These are phyloP conservation scores for Stagonosporopsis chrysanthemi DNA, from an alignment of 2,329 filamentous ascomycete genomes.

Conservation along the genomic window DNA sequence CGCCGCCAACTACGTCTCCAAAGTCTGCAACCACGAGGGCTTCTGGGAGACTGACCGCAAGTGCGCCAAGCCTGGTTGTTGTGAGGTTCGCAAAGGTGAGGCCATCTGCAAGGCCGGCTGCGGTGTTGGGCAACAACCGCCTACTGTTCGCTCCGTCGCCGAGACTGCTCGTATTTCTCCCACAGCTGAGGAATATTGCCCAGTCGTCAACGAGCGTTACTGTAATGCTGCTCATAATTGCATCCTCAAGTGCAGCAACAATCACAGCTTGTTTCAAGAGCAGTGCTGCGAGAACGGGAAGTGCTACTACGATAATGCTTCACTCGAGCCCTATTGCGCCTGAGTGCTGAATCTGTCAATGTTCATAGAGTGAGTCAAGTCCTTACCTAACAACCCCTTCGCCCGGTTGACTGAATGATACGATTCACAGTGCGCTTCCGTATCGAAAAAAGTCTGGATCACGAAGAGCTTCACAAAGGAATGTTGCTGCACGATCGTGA, in stretches of 20 bases:
- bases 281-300: not conserved
- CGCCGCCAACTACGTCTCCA: slow-evolving; percentile 2
- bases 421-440: not conserved
- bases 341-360: not conserved
- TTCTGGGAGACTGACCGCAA: slow-evolving; percentile 17
- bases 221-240: not conserved
- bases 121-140: slow-evolving; percentile 3
- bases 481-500: not conserved
- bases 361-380: not conserved
- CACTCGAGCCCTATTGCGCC: not conserved
- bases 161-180: not conserved
- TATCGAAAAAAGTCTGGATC: not conserved
- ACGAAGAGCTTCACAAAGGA: not conserved
- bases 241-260: slow-evolving; percentile 1
- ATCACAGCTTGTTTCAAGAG: not conserved
- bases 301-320: not conserved
- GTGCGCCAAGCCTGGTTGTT: slow-evolving; percentile 17
- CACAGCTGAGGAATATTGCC: not conserved
- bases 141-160: not conserved
- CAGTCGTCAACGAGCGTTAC: not conserved
- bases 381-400: not conserved
- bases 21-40: slow-evolving; percentile 5
- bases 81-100: slow-evolving; percentile 6
- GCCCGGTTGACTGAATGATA: not conserved
- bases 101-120: slow-evolving; percentile 17